Evolutionary conservation across 1,139 yeast species (phyloP).

Genomic region (Casaregolazyma suthepensis): DNA sequence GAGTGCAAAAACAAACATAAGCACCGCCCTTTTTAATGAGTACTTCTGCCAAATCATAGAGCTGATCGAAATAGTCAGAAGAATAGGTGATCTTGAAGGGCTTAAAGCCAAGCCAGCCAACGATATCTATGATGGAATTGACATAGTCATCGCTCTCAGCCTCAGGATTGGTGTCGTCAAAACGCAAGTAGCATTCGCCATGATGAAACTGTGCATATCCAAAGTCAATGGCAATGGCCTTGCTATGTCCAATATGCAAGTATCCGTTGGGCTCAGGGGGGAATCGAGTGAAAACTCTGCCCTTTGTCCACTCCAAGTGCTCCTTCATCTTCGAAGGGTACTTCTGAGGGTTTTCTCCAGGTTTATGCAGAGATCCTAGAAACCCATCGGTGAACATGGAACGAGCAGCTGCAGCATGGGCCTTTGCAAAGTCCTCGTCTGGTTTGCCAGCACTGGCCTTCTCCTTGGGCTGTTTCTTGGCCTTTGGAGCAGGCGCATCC

Average conservation of each 20-base stretch:
- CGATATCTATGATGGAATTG: conserved; percentile 74
- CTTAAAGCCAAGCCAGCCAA: conserved; percentile 85
- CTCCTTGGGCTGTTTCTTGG: conserved; percentile 28
- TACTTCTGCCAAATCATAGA: conserved; percentile 81
- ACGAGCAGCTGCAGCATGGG: conserved; percentile 35
- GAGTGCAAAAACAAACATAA: conserved; percentile 89
- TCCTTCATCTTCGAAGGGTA: conserved; percentile 76
- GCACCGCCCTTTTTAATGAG: conserved; percentile 67
- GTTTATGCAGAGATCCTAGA: conserved; percentile 88
- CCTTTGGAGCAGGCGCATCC: conserved; percentile 75
- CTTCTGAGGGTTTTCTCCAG: conserved; percentile 91
- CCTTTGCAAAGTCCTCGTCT: conserved; percentile 19
- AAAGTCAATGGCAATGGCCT: conserved; percentile 94
- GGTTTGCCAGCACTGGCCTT: conserved; percentile 33
- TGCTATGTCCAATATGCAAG: conserved; percentile 94
- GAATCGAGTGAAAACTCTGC: conserved; percentile 85
- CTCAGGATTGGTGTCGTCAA: conserved; percentile 97
- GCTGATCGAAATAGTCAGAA: conserved; percentile 85
- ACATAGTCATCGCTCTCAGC: conserved; percentile 94
- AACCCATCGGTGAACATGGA: conserved; percentile 95
- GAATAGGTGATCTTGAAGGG: conserved; percentile 96
- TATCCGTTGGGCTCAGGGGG: conserved; percentile 99
- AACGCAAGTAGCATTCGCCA: conserved; percentile 87
- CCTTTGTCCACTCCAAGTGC: conserved; percentile 71
- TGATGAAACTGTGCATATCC: conserved; percentile 83